Evolutionary conservation across 805 yeast genomes (phyloP), one percentile per base, ranked within the genome.

Genomic region (Ogataea salicorniae): DNA sequence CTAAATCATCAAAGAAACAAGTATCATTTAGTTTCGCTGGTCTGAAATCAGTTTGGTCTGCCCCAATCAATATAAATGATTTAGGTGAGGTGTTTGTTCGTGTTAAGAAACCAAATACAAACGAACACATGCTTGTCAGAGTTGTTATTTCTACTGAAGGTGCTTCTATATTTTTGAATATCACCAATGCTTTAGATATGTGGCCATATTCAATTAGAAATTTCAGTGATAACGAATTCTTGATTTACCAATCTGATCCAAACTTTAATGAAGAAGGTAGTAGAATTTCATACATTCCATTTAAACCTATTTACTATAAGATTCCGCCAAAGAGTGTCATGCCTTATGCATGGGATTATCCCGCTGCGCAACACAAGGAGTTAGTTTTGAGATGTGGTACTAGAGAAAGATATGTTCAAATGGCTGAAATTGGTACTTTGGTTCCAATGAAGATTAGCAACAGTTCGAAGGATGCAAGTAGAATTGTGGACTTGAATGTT

Each of bases 271-370:
- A 82, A 49, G 83, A 79, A 49, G 88, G 87, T 45, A 84, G 81
- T 17, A 76, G 76, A 45, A 66, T 73, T 11, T 74, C 70, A 1
- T 81, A 76, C 42, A 71, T 73, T 3, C 75, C 76, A 13, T 91
- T 84, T 67, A 82, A 80, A 52, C 97, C 97, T 0, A 74, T 89
- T 11, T 81, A 75, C 58, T 94, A 92, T 63, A 77, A 80, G 41
- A 75, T 95, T 13, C 97, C 98, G 0, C 81, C 95, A 1, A 81
- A 80, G 59, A 87, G 96, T 67, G 95, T 89, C 2, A 94, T 94
- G 98, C 97, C 98, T 0, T 94, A 94, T 64, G 88, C 99, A 0
- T 94, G 97, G 91, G 99, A 94, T 63, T 94, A 79, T 67, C 99
- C 99, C 1, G 89, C 95, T 45, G 97, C 96, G 0, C 70, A 79